These are phyloP conservation scores for Coffea eugenioides DNA, from an alignment of 257 asterid species.

Conservation along the genomic window DNA sequence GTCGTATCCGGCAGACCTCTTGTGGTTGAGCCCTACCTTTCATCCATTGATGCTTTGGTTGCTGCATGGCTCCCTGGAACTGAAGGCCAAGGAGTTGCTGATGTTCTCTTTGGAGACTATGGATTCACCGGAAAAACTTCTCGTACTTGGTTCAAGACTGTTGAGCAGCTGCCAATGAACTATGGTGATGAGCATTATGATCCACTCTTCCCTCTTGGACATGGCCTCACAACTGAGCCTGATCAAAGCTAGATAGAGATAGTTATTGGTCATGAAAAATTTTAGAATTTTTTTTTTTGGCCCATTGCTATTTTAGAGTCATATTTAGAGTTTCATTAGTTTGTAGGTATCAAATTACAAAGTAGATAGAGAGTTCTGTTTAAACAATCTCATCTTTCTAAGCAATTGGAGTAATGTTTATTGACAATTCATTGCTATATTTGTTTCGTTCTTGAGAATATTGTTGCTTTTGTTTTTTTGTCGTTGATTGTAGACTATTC, in stretches of 20 bases:
- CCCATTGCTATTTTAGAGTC: too few relatives aligned
- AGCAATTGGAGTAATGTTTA: too few relatives aligned
- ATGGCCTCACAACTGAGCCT: constrained; percentile 44
- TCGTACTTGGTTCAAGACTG: constrained; percentile 60
- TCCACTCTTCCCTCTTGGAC: constrained; percentile 61
- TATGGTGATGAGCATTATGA: constrained; percentile 50
- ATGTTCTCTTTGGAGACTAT: constrained; percentile 57
- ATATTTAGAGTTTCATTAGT: too few relatives aligned
- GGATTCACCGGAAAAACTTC: constrained; percentile 53
- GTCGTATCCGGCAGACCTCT: constrained; percentile 55
- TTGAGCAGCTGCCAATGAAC: constrained; percentile 61
- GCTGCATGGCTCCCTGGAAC: constrained; percentile 78
- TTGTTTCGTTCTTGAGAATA: too few relatives aligned
- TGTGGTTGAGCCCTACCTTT: constrained; percentile 43
- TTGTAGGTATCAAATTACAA: too few relatives aligned
- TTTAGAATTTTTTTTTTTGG: too few relatives aligned
- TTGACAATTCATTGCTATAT: too few relatives aligned
- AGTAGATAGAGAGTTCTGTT: too few relatives aligned
- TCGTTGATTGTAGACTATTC: too few relatives aligned
- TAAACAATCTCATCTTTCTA: too few relatives aligned
- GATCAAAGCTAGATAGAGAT: not conserved
- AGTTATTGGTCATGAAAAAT: too few relatives aligned
- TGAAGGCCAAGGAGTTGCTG: constrained; percentile 63
- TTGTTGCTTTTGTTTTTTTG: too few relatives aligned
- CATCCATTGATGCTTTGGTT: constrained; percentile 45